Evolutionary conservation across 805 yeast genomes (phyloP), one percentile per base, ranked within the genome.

Genomic region (Monosporozyma aerobia): DNA sequence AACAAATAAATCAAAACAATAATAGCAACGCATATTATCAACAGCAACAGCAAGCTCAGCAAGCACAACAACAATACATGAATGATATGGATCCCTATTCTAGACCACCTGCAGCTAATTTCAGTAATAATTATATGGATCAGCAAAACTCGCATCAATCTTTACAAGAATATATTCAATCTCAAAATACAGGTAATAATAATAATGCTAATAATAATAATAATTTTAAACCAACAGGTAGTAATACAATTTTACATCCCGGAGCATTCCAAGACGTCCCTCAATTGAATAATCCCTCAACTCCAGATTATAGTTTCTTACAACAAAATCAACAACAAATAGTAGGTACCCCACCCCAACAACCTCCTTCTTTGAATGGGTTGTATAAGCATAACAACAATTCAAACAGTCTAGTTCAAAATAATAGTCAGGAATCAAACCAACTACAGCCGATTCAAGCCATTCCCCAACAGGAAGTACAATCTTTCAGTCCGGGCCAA

Each of bases 91-190:
- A 54, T 33, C 44, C 46, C 23, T 55, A 55, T 41, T 56, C 64
- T 11, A 57, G 58, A 41, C 75, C 73, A 33, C 73, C 73, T 1
- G 60, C 64, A 4, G 68, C 69, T 1, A 67, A 61, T 48, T 72
- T 71, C 51, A 67, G 72, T 48, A 53, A 64, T 5, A 69, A 65
- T 48, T 71, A 71, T 51, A 63, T 69, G 67, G 64, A 63, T 44
- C 65, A 62, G 45, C 75, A 71, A 53, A 68, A 65, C 19, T 72
- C 75, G 0, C 73, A 70, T 16, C 73, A 65, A 44, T 72, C 75
- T 0, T 56, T 72, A 22, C 74, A 62, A 39, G 68, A 62, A 6
- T 62, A 59, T 25, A 45, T 58, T 22, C 63, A 62, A 48, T 49
- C 55, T 7, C 50, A 49, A 35, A 53, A 45, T 14, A 41, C 52